Base-by-base conservation (phyloP, 176 grass and related monocot species). In the Oryza glaberrima region DNA sequence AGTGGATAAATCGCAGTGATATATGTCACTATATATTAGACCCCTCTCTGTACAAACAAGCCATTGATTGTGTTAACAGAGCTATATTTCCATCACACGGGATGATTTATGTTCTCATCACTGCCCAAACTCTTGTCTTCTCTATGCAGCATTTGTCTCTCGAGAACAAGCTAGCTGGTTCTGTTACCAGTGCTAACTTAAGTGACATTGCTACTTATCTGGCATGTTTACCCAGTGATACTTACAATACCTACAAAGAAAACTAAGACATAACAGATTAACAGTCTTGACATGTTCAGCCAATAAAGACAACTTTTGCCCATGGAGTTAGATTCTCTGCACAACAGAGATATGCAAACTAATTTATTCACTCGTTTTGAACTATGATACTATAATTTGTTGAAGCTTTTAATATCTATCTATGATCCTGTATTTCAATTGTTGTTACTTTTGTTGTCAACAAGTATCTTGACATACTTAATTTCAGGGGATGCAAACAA, bases 401-500 rank as follows among this genome's bases (percentile, higher is more conserved):
- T 4, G 35, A 16, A 79, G 9, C 3, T 72, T 71, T 49, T 14
- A 44, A 1, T 60, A 22, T 81, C 47, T 77, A 38, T 76, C 38
- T 82, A 48, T 76, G 26, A 36, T 67, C 11, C 28, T 46, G 40
- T 54, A 81, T 67, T 82, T 15, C n/a, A 13, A 45, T 63, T 14
- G 35, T 23, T 16, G 12, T 74, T 72, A 72, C 7, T 46, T 52
- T 30, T 86, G 26, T 38, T 56, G 36, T 54, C 38, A 79, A 67
- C 35, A 73, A 79, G 20, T 79, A 34, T 40, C 8, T 36, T 56
- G 74, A 73, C 73, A 77, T 69, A 58, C 28, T 73, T 61, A 35
- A 87, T 74, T 90, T 79, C 87, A 98, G 96, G 95, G 67, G 96
- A 98, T 38, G 89, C 85, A 5, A 98, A 95, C 81, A 98, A 65